Percentiles rank a stretch among this genome's conserved stretches.
phyloP scores from a whole-genome alignment of 2,329 filamentous ascomycete genomes.

The Penicillium sp. region DNA sequence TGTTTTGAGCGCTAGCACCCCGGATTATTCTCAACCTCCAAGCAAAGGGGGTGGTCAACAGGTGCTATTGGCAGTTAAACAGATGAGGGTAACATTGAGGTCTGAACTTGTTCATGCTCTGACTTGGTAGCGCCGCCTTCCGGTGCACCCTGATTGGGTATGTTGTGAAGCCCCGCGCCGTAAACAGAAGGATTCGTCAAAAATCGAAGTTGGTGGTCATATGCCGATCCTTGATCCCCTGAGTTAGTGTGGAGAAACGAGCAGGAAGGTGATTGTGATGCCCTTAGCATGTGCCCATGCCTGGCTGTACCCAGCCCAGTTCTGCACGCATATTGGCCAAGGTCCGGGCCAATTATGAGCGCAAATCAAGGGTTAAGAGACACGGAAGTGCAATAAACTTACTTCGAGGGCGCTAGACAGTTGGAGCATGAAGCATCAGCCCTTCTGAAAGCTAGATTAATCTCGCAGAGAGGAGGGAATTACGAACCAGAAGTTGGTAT shows the following conservation, averaged over 20 bases:
- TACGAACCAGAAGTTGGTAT: background rate
- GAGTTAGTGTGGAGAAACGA: slow-evolving; percentile 5
- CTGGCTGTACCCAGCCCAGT: background rate
- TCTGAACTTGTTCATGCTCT: slow-evolving; percentile 2
- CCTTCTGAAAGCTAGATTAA: background rate
- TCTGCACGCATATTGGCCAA: background rate
- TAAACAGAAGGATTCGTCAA: slow-evolving; percentile 11
- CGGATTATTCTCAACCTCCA: slow-evolving; percentile 10
- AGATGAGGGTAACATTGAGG: background rate
- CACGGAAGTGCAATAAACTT: background rate
- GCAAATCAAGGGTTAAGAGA: background rate
- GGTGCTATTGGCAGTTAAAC: slow-evolving; percentile 9
- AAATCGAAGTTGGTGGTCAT: slow-evolving; percentile 3
- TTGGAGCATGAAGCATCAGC: background rate
- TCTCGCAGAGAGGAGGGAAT: background rate
- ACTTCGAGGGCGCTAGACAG: background rate
- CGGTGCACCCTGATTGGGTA: slow-evolving; percentile 11
- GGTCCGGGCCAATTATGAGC: background rate
- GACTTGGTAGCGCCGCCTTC: slow-evolving; percentile 1
- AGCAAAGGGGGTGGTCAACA: slow-evolving; percentile 2
- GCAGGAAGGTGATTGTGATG: background rate
- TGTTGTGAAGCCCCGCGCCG: slow-evolving; percentile 1
- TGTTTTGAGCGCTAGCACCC: slow-evolving; percentile 3
- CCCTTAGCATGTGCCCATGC: slow-evolving; percentile 1
- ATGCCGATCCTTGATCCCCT: background rate